Conservation (phyloP, 176 grass and related monocot species). For the Lolium multiflorum region DNA sequence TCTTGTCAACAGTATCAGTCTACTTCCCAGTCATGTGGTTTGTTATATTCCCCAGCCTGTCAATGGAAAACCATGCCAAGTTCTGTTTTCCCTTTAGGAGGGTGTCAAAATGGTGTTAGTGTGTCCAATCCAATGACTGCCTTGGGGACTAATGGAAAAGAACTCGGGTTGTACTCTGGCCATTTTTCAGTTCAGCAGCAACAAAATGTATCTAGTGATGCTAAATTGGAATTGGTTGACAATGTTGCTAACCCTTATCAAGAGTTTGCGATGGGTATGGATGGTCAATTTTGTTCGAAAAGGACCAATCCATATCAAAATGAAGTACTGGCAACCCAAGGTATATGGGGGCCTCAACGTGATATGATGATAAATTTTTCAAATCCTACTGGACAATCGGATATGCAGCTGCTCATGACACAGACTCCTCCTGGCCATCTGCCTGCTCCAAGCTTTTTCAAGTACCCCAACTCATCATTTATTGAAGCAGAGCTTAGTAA, state of each 20-base stretch:
- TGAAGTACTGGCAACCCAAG: slow-evolving; percentile 36
- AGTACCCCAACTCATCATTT: slow-evolving; percentile 33
- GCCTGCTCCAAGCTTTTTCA: slow-evolving; percentile 23
- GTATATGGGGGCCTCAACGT: neutral
- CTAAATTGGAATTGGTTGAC: slow-evolving; percentile 41
- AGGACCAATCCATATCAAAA: slow-evolving; percentile 16
- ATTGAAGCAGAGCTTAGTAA: slow-evolving; percentile 32
- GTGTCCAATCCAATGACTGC: slow-evolving; percentile 32
- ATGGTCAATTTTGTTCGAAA: slow-evolving; percentile 36
- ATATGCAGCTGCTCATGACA: slow-evolving; percentile 35
- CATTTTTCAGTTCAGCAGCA: slow-evolving; percentile 35
- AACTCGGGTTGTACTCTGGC: slow-evolving; percentile 16
- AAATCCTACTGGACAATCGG: slow-evolving; percentile 22
- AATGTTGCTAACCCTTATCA: slow-evolving; percentile 34
- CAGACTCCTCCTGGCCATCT: slow-evolving; percentile 23
- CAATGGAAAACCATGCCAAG: slow-evolving; percentile 40
- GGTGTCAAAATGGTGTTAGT: slow-evolving; percentile 27
- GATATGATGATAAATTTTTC: slow-evolving; percentile 29
- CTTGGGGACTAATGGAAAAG: neutral
- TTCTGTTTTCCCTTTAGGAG: slow-evolving; percentile 41
- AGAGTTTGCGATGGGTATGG: slow-evolving; percentile 35
- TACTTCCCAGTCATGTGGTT: slow-evolving; percentile 53
- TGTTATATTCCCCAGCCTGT: slow-evolving; percentile 45
- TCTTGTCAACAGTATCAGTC: slow-evolving; percentile 51
- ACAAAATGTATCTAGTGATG: slow-evolving; percentile 24